Evolutionary conservation across 164 flowering plant genomes (phyloP).

Genomic region (Tetracentron sinense): DNA sequence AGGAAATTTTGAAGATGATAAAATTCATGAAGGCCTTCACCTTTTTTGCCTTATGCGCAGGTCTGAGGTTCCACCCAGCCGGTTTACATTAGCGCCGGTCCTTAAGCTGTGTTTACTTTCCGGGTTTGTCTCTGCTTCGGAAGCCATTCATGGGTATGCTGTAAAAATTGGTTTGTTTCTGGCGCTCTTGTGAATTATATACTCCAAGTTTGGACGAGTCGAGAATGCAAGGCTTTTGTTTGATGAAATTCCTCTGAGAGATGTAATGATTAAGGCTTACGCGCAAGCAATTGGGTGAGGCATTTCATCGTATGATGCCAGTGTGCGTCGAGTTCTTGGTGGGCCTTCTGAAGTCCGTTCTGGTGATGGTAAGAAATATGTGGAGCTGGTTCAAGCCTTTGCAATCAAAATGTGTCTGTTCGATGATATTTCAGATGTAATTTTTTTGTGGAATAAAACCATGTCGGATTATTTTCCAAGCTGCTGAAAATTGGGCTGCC

Average conservation of each 20-base stretch:
- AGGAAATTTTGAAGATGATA: slow-evolving; percentile 10
- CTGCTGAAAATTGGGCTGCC: slow-evolving; percentile 25
- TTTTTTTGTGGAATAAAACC: slow-evolving; percentile 42
- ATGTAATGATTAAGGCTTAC: slow-evolving; percentile 48
- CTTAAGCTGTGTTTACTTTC: slow-evolving; percentile 40
- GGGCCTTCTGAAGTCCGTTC: slow-evolving; percentile 18
- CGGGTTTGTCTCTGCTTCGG: slow-evolving; percentile 23
- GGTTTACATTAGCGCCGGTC: slow-evolving; percentile 45
- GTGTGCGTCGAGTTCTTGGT: slow-evolving; percentile 28
- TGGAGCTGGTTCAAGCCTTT: slow-evolving; percentile 42
- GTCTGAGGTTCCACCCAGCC: slow-evolving; percentile 13
- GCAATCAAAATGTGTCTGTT: slow-evolving; percentile 28
- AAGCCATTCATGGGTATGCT: slow-evolving; percentile 44
- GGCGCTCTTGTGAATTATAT: slow-evolving; percentile 45
- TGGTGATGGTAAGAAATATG: slow-evolving; percentile 15
- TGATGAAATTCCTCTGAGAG: slow-evolving; percentile 37
- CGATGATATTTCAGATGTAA: slow-evolving; percentile 23
- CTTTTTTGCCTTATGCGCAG: slow-evolving; percentile 27
- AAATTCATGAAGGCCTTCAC: slow-evolving; percentile 28
- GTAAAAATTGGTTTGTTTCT: slow-evolving; percentile 39
- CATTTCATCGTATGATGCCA: slow-evolving; percentile 38
- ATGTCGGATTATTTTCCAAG: slow-evolving; percentile 31
- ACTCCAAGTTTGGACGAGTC: slow-evolving; percentile 30
- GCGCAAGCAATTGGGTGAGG: slow-evolving; percentile 27
- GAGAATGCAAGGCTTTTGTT: slow-evolving; percentile 36